These are phyloP conservation scores for Linnemannia elongata DNA, from an alignment of 192 early-diverging fungal genomes.

Conservation along the genomic window DNA sequence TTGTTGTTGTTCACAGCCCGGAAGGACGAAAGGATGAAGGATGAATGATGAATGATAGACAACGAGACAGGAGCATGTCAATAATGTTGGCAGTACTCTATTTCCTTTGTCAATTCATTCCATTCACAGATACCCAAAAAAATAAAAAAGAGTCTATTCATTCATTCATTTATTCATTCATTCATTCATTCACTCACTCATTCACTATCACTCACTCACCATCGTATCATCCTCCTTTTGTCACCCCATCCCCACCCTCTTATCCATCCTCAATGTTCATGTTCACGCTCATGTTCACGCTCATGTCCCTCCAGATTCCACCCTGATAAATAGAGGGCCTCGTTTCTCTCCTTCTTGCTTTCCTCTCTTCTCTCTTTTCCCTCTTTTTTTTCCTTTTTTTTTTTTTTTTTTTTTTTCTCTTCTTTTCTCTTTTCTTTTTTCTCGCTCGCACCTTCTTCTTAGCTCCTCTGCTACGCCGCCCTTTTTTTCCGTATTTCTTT, in stretches of 20 bases:
- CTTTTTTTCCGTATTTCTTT: slow-evolving; percentile 1
- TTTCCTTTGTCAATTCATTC: neutral
- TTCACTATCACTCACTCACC: too few species aligned
- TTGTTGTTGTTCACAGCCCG: neutral
- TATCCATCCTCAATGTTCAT: neutral
- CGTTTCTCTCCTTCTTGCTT: neutral
- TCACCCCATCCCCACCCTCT: too few species aligned
- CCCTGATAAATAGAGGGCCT: neutral
- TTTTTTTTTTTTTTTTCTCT: neutral
- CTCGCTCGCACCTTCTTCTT: slow-evolving; percentile 10
- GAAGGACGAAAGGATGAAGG: too few species aligned
- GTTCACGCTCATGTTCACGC: neutral
- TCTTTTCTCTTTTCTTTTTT: slow-evolving; percentile 10
- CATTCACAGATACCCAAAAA: too few species aligned
- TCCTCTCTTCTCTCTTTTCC: neutral
- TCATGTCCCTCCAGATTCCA: neutral
- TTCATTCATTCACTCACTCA: too few species aligned
- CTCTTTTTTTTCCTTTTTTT: slow-evolving; percentile 8
- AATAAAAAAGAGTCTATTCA: too few species aligned
- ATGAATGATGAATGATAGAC: neutral
- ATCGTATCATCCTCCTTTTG: too few species aligned
- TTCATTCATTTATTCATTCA: too few species aligned
- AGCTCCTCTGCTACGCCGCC: slow-evolving; percentile 3
- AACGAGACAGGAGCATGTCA: neutral
- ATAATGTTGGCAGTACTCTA: neutral